Evolutionary conservation across 2,329 filamentous ascomycete species (phyloP).

Genomic region (Tolypocladium album): DNA sequence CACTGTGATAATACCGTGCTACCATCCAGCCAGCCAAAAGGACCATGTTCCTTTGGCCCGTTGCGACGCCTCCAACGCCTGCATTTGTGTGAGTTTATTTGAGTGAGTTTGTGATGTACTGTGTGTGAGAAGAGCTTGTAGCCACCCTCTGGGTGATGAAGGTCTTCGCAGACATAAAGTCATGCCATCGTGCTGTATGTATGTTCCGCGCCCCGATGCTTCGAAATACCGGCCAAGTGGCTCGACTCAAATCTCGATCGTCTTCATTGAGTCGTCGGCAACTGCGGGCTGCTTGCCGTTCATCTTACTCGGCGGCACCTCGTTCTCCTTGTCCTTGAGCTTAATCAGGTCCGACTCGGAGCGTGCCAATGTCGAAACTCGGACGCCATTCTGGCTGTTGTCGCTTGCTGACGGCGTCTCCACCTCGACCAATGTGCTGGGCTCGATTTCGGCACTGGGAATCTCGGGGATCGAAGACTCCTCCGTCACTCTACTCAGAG

Average conservation of each 20-base stretch:
- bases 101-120: background rate
- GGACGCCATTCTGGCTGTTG: conserved; percentile 21
- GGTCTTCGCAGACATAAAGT: conserved; percentile 2
- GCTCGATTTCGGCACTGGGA: conserved; percentile 25
- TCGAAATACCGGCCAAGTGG: background rate
- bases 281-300: conserved; percentile 34
- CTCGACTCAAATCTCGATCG: conserved; percentile 43
- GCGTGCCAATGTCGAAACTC: conserved; percentile 18
- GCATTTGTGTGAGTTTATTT: background rate
- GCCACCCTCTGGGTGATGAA: background rate
- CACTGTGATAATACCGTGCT: background rate
- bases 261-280: conserved; percentile 45
- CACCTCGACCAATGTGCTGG: conserved; percentile 43
- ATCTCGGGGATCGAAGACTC: conserved; percentile 39
- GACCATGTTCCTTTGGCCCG: conserved; percentile 2
- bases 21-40: background rate
- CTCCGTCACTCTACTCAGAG: conserved; percentile 65
- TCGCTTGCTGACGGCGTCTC: conserved; percentile 40
- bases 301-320: conserved; percentile 19
- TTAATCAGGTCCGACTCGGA: conserved; percentile 25
- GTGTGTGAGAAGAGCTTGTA: background rate
- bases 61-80: conserved; percentile 9
- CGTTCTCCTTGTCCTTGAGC: conserved; percentile 29
- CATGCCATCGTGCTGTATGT: conserved; percentile 15
- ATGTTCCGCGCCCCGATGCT: background rate